Percentiles rank a stretch among this genome's conserved stretches.
Conservation (phyloP, 2,329 filamentous ascomycete genomes). For the Apiospora marii region DNA sequence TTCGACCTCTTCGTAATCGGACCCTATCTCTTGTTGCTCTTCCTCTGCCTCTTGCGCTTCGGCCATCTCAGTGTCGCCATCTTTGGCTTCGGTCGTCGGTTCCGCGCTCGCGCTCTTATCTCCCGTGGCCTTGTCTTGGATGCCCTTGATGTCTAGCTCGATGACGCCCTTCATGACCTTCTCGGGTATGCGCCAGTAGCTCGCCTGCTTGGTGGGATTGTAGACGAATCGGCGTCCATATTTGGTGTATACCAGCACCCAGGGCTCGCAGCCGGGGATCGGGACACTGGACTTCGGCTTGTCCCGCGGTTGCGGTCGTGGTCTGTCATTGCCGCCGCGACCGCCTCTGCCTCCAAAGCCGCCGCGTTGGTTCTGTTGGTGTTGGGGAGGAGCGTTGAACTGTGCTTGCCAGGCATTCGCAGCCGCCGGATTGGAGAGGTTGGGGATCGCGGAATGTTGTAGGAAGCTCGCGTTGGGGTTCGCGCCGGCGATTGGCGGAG, state of each 20-base stretch:
- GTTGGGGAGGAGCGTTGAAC: slow-evolving; percentile 51
- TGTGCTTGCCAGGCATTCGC: slow-evolving; percentile 69
- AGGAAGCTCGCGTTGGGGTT: slow-evolving; percentile 49
- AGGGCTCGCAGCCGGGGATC: slow-evolving; percentile 85
- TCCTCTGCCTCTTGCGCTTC: slow-evolving; percentile 54
- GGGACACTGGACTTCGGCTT: slow-evolving; percentile 80
- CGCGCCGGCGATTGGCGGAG: slow-evolving; percentile 33
- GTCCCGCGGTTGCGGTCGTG: slow-evolving; percentile 75
- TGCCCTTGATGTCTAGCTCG: slow-evolving; percentile 75
- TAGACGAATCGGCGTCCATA: slow-evolving; percentile 89
- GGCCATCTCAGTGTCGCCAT: slow-evolving; percentile 42
- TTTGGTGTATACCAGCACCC: slow-evolving; percentile 93
- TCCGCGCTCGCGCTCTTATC: slow-evolving; percentile 31
- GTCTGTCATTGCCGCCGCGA: slow-evolving; percentile 61
- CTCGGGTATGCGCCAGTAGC: slow-evolving; percentile 93
- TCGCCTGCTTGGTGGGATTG: slow-evolving; percentile 85
- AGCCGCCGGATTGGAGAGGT: slow-evolving; percentile 61
- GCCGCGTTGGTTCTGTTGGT: slow-evolving; percentile 42
- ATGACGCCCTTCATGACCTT: slow-evolving; percentile 82
- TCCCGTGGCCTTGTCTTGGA: slow-evolving; percentile 61
- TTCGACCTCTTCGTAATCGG: slow-evolving; percentile 81
- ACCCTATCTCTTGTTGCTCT: slow-evolving; percentile 61
- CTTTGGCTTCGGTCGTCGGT: slow-evolving; percentile 28
- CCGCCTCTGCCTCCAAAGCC: slow-evolving; percentile 52
- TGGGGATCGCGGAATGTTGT: slow-evolving; percentile 51